Evolutionary conservation across 331 rosid genomes (phyloP), one percentile per base, ranked within the genome.

Genomic region (Cucumis variabilis): DNA sequence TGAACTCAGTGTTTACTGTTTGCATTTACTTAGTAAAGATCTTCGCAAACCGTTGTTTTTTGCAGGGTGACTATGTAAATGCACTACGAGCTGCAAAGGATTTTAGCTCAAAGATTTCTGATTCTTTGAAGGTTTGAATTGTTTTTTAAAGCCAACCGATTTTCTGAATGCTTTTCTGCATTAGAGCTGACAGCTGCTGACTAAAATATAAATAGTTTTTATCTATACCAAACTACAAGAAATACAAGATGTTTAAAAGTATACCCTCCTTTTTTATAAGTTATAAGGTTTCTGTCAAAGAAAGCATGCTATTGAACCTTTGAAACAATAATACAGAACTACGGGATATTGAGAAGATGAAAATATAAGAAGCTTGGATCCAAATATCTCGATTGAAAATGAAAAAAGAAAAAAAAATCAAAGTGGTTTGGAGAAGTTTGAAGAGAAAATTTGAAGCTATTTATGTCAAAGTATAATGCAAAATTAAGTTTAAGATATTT

Each of bases 51-150:
- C 88, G 66, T 58, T 78, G 90, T 81, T 87, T 60, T 90, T 86
- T 33, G 89, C 89, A 97, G 99, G 96, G 89, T 91, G 99, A 97
- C 91, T 97, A 92, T 90, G 99, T 97, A 53, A 91, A 92, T 74
- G 96, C 99, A 82, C 11, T 97, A 88, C 91, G 74, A 91, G 98
- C 99, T 88, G 99, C 99, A 27, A 89, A 93, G 92, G 98, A 95
- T 75, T 97, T 97, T 86, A 91, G 96, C 86, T 73, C 97, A 86
- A 94, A 88, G 90, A 85, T 97, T 60, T 93, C 99, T 70, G 83
- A 92, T 48, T 92, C 98, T 84, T 89, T 95, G 89, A 89, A 97
- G 99, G 99, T 97, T 87, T 82, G 91, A 80, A 55, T 27, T 53
- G 48, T 80, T 30, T 53, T 80, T 27, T 25, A 10, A 3, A 28